Evolutionary conservation across 768 basidiomycete genomes (phyloP).

Genomic region (Mycena capillaripes): DNA sequence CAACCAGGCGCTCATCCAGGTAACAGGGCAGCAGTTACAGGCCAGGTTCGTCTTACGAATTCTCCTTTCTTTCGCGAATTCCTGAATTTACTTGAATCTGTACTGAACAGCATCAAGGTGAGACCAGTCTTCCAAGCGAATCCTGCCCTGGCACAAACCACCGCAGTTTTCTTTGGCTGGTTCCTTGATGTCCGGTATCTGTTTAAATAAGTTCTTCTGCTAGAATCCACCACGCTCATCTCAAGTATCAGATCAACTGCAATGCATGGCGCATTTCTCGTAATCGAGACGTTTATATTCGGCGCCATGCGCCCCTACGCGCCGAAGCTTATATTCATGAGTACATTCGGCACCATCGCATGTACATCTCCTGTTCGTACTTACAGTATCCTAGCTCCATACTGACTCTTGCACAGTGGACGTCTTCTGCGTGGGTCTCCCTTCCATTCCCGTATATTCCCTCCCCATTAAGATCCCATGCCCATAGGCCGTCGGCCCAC

Average conservation of each 20-base stretch:
- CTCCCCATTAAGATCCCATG: not conserved
- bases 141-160: conserved; percentile 53
- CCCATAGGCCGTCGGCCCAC: conserved; percentile 58
- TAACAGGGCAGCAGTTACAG: conserved; percentile 43
- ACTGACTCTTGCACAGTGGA: conserved; percentile 41
- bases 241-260: conserved; percentile 53
- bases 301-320: conserved; percentile 61
- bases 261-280: conserved; percentile 65
- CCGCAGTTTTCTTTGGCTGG: conserved; percentile 61
- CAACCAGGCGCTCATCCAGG: conserved; percentile 46
- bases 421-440: conserved; percentile 52
- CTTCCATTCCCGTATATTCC: no score
- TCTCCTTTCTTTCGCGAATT: not conserved
- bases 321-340: conserved; percentile 60
- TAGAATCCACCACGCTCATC: no score
- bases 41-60: conserved; percentile 43
- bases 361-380: conserved; percentile 3
- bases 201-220: not conserved
- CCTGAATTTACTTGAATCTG: not conserved
- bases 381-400: not conserved
- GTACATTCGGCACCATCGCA: conserved; percentile 63
- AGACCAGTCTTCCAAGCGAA: conserved; percentile 50
- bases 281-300: conserved; percentile 57
- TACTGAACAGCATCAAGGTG: conserved; percentile 18
- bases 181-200: conserved; percentile 62